phyloP scores from a whole-genome alignment of 2,329 filamentous ascomycete genomes.

The Dothistroma septosporum region DNA sequence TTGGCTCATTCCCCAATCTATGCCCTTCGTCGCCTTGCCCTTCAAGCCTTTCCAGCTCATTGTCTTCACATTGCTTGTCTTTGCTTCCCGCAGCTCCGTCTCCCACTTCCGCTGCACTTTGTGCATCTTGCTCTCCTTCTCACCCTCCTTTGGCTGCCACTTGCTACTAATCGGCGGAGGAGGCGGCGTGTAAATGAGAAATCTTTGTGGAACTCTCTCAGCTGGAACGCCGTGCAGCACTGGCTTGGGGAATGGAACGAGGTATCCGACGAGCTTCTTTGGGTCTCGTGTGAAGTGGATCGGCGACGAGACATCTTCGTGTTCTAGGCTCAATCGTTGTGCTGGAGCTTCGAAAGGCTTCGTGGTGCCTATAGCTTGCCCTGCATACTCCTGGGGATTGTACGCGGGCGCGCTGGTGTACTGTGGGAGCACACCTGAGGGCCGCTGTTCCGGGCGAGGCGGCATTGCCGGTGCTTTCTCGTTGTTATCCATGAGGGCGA shows the following conservation, averaged over 20 bases:
- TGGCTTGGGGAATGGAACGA: slow-evolving; percentile 45
- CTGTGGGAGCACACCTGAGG: slow-evolving; percentile 1
- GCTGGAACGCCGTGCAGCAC: slow-evolving; percentile 25
- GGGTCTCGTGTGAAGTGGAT: slow-evolving; percentile 42
- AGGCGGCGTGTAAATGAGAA: slow-evolving; percentile 45
- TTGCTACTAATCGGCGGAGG: slow-evolving; percentile 35
- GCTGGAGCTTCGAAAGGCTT: slow-evolving; percentile 6
- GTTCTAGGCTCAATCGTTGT: slow-evolving; percentile 13
- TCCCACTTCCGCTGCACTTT: slow-evolving; percentile 47
- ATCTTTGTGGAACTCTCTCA: slow-evolving; percentile 38
- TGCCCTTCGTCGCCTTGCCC: slow-evolving; percentile 39
- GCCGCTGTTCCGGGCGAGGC: slow-evolving; percentile 9
- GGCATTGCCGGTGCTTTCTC: slow-evolving; percentile 11
- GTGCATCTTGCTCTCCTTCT: slow-evolving; percentile 42
- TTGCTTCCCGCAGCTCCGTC: slow-evolving; percentile 42
- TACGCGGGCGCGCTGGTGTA: slow-evolving; percentile 8
- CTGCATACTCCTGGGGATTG: slow-evolving; percentile 16
- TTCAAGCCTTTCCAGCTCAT: slow-evolving; percentile 45
- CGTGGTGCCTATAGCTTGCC: slow-evolving; percentile 6
- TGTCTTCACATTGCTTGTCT: slow-evolving; percentile 34
- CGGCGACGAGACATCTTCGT: slow-evolving; percentile 25
- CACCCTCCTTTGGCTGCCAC: slow-evolving; percentile 40
- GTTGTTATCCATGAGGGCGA: slow-evolving; percentile 1
- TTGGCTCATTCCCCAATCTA: slow-evolving; percentile 39
- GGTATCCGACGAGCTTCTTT: slow-evolving; percentile 42